Evolutionary conservation across 2,329 filamentous ascomycete species (phyloP), one percentile per base, ranked within the genome.

Genomic region (Balansia obtecta): DNA sequence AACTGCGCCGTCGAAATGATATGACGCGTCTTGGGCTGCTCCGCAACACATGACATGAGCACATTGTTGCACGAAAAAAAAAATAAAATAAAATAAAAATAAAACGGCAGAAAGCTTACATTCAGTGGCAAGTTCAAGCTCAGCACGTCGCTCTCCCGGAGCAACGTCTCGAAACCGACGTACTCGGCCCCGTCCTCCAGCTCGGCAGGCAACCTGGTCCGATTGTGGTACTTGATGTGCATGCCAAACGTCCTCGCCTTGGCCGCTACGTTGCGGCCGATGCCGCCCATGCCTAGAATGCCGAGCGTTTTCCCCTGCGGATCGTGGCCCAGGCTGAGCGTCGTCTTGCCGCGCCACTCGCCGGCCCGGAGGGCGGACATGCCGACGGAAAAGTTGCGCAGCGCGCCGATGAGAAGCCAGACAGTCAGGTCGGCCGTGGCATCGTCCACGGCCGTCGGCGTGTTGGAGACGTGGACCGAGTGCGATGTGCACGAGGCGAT

Each of bases 231-330:
- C 46, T 82, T 75, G 12, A 86, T 74, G 42, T 67, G 75, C 85
- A 93, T 89, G 11, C 83, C 85, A 61, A 94, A 90, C 0, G 74
- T 85, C 49, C 78, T 73, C 3, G 83, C 85, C 66, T 89, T 89
- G 62, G 72, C 77, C 62, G 84, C 86, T 58, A 93, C 67, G 60
- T 88, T 88, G 37, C 83, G 73, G 0, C 88, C 88, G 53, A 94
- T 93, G 2, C 88, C 86, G 18, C 88, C 88, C 86, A 93, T 91
- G 7, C 88, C 88, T 40, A 94, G 65, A 53, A 94, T 88, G 0
- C 88, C 88, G 5, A 94, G 73, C 1, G 82, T 71, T 65, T 91
- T 93, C 37, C 85, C 86, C 64, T 86, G 74, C 1, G 87, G 87
- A 60, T 93, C 87, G 61, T 86, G 85, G 12, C 87, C 88, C 6